Evolutionary conservation across 2,329 filamentous ascomycete genomes (phyloP), one percentile per base, ranked within the genome.

Genomic region (Alternaria angustiovoidea): DNA sequence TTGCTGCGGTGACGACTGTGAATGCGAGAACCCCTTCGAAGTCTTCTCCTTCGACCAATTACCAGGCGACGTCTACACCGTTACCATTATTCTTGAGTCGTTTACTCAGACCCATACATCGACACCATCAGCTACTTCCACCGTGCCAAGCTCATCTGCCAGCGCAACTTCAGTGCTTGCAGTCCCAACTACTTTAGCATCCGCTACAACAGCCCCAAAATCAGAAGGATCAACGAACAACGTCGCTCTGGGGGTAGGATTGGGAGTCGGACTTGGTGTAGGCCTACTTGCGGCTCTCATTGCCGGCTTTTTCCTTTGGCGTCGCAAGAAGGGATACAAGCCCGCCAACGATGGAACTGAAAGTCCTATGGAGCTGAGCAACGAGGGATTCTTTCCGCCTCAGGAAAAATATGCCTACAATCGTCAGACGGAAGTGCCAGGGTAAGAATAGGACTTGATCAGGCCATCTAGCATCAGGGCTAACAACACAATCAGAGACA

Each of bases 1-100:
- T 54, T 74, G 71, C 62, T 74, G 71, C 44, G 69, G 61, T 34
- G 69, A 74, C 26, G 61, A 68, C 43, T 73, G 72, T 59, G 52
- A 71, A 55, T 74, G 70, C 49, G 59, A 56, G 6, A 51, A 53
- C n/a, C 47, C 56, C 9, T 71, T 57, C 48, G 66, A 72, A 28
- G 64, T 63, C n/a, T 73, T 72, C 42, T 54, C 59, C 2, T 66
- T 71, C 43, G 28, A 61, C 7, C 49, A 61, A 9, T 46, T 54
- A 4, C 66, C 66, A 1, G 62, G 54, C 32, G 67, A 70, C 9
- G 61, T 70, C 14, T 73, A 67, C 46, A 72, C 71, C 9, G 2
- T 72, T 9, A 74, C 72, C 4, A 71, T 74, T 42, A 73, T 74
- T 52, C 67, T 69, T 18, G 68, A 73, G 55, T 52, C 47, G 5